Conservation (phyloP, 495 filamentous ascomycete species). For the Cenococcum geophilum region DNA sequence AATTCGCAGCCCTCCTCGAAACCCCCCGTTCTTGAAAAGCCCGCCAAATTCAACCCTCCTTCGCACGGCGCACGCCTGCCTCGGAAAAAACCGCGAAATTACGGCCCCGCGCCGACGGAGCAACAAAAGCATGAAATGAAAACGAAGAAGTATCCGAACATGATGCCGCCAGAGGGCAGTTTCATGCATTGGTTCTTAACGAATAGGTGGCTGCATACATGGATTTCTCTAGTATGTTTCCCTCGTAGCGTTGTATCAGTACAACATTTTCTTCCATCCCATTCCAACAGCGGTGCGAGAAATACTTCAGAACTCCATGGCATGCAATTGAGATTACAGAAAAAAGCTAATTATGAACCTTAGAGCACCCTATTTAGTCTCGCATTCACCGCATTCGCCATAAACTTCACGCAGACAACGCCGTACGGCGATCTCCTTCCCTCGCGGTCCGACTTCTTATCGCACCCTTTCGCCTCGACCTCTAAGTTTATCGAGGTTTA, state of each 20-base stretch:
- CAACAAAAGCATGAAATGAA: slow-evolving; percentile 56
- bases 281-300: too few relatives aligned
- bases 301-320: not conserved
- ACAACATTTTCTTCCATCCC: too few relatives aligned
- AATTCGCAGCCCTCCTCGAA: slow-evolving; percentile 2
- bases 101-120: slow-evolving; percentile 53
- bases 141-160: slow-evolving; percentile 66
- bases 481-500: slow-evolving; percentile 57
- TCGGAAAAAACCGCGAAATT: slow-evolving; percentile 45
- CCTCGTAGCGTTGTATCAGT: not conserved
- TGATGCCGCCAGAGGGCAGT: slow-evolving; percentile 70
- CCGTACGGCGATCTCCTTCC: slow-evolving; percentile 70
- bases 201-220: slow-evolving; percentile 64
- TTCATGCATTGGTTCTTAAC: slow-evolving; percentile 71
- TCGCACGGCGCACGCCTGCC: slow-evolving; percentile 64
- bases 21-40: slow-evolving; percentile 64
- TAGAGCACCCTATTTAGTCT: slow-evolving; percentile 64
- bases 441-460: slow-evolving; percentile 50
- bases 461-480: slow-evolving; percentile 57
- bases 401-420: slow-evolving; percentile 63
- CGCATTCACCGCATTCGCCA: slow-evolving; percentile 58
- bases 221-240: slow-evolving; percentile 65
- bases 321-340: not conserved
- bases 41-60: slow-evolving; percentile 75
- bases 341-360: not conserved